Conservation (phyloP, 2,329 filamentous ascomycete species). For the Claviceps maximensis region DNA sequence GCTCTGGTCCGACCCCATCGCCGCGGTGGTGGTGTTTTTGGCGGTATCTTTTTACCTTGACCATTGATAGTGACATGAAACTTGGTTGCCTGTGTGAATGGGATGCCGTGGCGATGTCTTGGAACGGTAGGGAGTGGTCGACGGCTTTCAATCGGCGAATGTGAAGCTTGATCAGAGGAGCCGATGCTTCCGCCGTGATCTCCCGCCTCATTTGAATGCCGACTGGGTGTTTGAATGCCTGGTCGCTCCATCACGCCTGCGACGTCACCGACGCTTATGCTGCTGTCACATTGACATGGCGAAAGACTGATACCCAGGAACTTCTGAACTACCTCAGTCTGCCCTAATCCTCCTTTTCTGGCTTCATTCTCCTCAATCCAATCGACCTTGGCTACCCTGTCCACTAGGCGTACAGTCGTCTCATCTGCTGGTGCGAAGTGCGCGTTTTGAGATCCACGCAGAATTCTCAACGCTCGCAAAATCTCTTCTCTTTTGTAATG, state of each 20-base stretch:
- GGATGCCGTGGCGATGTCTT: conserved; percentile 40
- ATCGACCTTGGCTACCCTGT: conserved; percentile 58
- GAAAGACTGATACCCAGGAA: conserved; percentile 60
- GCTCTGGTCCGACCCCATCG: conserved; percentile 29
- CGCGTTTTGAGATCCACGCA: conserved; percentile 48
- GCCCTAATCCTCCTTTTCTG: conserved; percentile 19
- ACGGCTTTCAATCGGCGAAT: conserved; percentile 21
- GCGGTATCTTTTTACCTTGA: conserved; percentile 26
- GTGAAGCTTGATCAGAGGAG: conserved; percentile 12
- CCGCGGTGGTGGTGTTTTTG: conserved; percentile 33
- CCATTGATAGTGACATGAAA: conserved; percentile 17
- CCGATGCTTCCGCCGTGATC: conserved; percentile 6
- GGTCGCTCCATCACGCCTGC: conserved; percentile 72
- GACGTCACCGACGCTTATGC: conserved; percentile 63
- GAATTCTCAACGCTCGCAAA: conserved; percentile 57
- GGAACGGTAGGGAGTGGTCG: conserved; percentile 42
- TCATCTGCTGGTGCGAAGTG: conserved; percentile 75
- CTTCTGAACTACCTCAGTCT: conserved; percentile 40
- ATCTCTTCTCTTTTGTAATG: conserved; percentile 90
- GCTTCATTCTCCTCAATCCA: conserved; percentile 44
- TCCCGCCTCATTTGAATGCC: conserved; percentile 27
- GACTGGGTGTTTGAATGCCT: conserved; percentile 67
- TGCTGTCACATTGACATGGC: conserved; percentile 52
- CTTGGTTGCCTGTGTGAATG: conserved; percentile 23
- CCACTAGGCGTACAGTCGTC: conserved; percentile 64